Evolutionary conservation across 495 filamentous ascomycete genomes (phyloP).

Genomic region (Hypoxylon rickii): DNA sequence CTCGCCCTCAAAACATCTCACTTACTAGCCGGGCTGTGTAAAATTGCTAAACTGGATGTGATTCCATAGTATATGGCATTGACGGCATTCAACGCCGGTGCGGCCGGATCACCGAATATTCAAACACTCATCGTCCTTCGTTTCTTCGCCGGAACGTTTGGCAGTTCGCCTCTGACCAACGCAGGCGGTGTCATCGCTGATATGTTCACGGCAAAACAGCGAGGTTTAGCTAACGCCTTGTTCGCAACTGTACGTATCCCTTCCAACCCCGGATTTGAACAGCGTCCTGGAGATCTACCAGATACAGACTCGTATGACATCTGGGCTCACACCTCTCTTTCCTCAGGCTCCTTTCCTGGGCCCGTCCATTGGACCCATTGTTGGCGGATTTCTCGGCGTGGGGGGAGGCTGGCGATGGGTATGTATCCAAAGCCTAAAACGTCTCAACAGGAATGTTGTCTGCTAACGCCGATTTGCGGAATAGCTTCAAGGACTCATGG

Average conservation of each 20-base stretch:
- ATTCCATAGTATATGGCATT: constrained; percentile 49
- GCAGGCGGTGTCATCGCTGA: constrained; percentile 76
- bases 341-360: constrained; percentile 67
- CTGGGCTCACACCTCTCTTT: no score
- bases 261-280: background rate
- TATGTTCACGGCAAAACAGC: constrained; percentile 66
- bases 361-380: constrained; percentile 61
- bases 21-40: no score
- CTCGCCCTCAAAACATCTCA: no score
- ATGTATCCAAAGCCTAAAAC: background rate
- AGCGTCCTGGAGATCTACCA: background rate
- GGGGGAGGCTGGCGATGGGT: constrained; percentile 67
- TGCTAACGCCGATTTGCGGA: background rate
- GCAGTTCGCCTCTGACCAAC: constrained; percentile 73
- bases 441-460: background rate
- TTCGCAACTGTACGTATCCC: constrained; percentile 54
- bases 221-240: constrained; percentile 66
- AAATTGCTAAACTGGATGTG: no score
- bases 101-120: constrained; percentile 64
- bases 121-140: constrained; percentile 71
- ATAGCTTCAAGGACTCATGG: constrained; percentile 59
- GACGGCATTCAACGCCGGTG: constrained; percentile 71
- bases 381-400: constrained; percentile 65
- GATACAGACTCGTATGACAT: no score
- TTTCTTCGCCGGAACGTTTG: constrained; percentile 80